phyloP scores from a whole-genome alignment of 768 basidiomycete species.

The Mrakia hoshinonis region DNA sequence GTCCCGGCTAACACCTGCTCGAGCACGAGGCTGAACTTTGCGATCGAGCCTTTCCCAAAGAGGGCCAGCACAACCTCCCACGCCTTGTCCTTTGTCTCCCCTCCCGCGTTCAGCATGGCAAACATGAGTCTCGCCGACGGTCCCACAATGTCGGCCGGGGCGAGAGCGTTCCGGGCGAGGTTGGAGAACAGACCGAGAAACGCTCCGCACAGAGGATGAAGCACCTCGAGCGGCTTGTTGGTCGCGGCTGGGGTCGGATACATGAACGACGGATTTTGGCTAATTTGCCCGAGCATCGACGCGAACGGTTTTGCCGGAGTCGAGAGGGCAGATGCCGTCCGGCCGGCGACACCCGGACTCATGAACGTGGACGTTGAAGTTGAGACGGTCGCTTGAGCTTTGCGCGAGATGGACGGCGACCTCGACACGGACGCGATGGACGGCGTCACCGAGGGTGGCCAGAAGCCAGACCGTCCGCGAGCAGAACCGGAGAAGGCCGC shows the following conservation, averaged over 20 bases:
- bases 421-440: slow-evolving; percentile 12
- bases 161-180: not conserved
- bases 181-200: not conserved
- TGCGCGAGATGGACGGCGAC: slow-evolving; percentile 7
- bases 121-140: slow-evolving; percentile 10
- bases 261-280: not conserved
- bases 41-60: slow-evolving; percentile 10
- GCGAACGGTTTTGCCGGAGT: not conserved
- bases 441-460: not conserved
- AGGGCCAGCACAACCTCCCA: slow-evolving; percentile 6
- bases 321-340: not conserved
- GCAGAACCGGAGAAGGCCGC: not conserved
- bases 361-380: not conserved
- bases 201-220: slow-evolving; percentile 4
- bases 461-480: slow-evolving; percentile 6
- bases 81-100: slow-evolving; percentile 16
- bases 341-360: not conserved
- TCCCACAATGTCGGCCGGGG: not conserved
- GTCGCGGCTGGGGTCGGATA: not conserved
- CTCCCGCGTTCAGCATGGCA: slow-evolving; percentile 17
- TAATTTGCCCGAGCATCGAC: not conserved
- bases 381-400: slow-evolving; percentile 10
- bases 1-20: slow-evolving; percentile 9
- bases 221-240: not conserved
- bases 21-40: not conserved